Evolutionary conservation across 352 stramenopile genomes (phyloP), one percentile per base, ranked within the genome.

Genomic region (Phytophthora pinifolia): DNA sequence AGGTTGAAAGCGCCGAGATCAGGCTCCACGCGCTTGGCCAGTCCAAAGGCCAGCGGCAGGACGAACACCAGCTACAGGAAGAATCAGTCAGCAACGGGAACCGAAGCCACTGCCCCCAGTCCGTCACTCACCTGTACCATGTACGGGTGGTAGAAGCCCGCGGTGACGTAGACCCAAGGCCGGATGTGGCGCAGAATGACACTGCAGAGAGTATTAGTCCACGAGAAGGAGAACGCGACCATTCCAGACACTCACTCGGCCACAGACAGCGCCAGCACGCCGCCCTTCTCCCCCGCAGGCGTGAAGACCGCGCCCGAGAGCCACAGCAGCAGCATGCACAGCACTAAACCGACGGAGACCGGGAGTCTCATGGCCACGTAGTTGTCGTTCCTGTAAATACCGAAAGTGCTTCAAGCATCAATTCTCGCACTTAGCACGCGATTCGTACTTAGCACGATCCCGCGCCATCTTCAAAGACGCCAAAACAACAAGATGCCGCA

Each of bases 121-220:
- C 7, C 18, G 9, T 22, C 14, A 27, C 46, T 15, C 46, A 88
- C 83, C 80, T 93, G 79, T 7, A 89, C 27, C 12, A 91, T 49
- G 52, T 92, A 70, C 14, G 84, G 86, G 46, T 95, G 81, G 55
- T 95, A 95, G 57, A 93, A 95, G 4, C 83, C 83, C 7, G 86
- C 77, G 6, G 86, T 93, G 43, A 94, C 46, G 59, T 91, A 93
- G 31, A 92, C 78, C 86, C 86, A 95, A 17, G 86, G 86, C 3
- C 86, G 83, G 25, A 95, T 95, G 48, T 95, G 86, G 43, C 74
- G 67, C 34, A 95, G 56, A 45, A 95, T 95, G 45, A 83, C 83
- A 59, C 86, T 95, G 34, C 6, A 37, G 17, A 38, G 4, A 30
- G 1, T 34, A 6, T 45, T 4, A 53, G 14, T 58, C n/a, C 22